Evolutionary conservation across 1,284 basidiomycete species (phyloP).

Genomic region (Tausonia pullulans): DNA sequence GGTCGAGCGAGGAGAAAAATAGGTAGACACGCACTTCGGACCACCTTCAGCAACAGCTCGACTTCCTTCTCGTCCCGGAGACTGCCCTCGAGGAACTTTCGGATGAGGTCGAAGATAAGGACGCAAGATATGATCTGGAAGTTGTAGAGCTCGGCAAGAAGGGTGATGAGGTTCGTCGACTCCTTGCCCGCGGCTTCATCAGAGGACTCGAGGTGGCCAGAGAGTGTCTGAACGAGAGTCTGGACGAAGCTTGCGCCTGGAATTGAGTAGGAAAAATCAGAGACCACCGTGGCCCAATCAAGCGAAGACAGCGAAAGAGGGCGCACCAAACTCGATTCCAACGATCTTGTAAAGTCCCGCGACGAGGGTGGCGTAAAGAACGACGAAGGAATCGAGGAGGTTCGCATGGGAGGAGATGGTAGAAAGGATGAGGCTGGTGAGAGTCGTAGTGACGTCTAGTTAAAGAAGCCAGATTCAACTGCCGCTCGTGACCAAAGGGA

Average conservation of each 20-base stretch:
- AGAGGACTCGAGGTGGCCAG: slow-evolving; percentile 12
- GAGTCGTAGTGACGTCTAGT: slow-evolving; percentile 65
- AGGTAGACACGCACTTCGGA: slow-evolving; percentile 53
- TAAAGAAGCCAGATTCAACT: background rate
- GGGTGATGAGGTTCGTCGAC: slow-evolving; percentile 72
- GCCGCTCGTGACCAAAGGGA: background rate
- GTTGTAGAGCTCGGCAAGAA: slow-evolving; percentile 89
- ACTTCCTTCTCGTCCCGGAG: slow-evolving; percentile 62
- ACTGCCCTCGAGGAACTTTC: slow-evolving; percentile 54
- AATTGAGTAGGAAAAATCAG: slow-evolving; percentile 9
- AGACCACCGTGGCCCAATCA: slow-evolving; percentile 14
- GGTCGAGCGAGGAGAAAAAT: background rate
- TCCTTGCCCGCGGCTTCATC: slow-evolving; percentile 53
- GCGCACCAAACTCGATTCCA: slow-evolving; percentile 78
- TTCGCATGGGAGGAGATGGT: slow-evolving; percentile 73
- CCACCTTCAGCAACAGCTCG: slow-evolving; percentile 75
- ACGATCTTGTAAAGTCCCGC: slow-evolving; percentile 72
- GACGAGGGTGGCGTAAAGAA: slow-evolving; percentile 79
- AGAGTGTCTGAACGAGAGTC: slow-evolving; percentile 49
- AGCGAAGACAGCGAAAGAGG: slow-evolving; percentile 9
- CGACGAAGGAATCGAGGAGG: slow-evolving; percentile 80
- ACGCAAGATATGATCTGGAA: slow-evolving; percentile 82
- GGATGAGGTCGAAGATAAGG: slow-evolving; percentile 82
- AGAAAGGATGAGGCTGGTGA: slow-evolving; percentile 69
- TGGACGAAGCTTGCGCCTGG: slow-evolving; percentile 64